Base-by-base conservation (phyloP, 1,284 basidiomycete genomes). In the Malassezia sp. region DNA sequence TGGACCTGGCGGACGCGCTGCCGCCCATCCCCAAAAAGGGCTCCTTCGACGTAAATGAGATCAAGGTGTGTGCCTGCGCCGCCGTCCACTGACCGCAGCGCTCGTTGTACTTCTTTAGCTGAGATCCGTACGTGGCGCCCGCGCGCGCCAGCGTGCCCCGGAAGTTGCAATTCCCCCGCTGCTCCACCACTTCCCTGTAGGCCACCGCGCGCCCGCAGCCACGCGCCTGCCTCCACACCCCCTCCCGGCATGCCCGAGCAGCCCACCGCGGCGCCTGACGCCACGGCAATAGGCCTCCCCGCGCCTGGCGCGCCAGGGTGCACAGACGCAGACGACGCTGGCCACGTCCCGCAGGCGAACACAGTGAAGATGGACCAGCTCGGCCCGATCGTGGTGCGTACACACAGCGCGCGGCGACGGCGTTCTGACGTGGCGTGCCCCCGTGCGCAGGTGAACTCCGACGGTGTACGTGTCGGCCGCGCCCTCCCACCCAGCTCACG, bases 11-110 rank as follows among this genome's bases (percentile, higher is more conserved):
- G 23, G 83, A 85, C 57, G 61, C 91, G 54, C 71, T 97, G 12
- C 90, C 90, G 0, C 80, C 82, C 0, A 73, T 90, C 18, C 91
- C 91, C 0, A 71, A 80, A 67, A 86, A 87, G 74, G 93, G 91
- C 49, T 75, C 77, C 46, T 96, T 97, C 70, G 79, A 89, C 60
- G 87, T 99, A 52, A 75, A 80, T 63, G 78, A 77, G 54, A 90
- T 96, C 73, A 65, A 57, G n/a, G n/a, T n/a, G n/a, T n/a, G n/a
- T n/a, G n/a, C n/a, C n/a, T n/a, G 53, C 31, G 9, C 18, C 23
- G 12, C 6, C 27, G 20, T 14, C 3, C 18, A 27, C 6, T 30
- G 44, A n/a, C n/a, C n/a, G n/a, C n/a, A n/a, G 52, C 45, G 54
- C 31, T 66, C 63, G 28, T 42, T 66, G 38, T 67, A 67, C 55